Evolutionary conservation across 306 rosid genomes (phyloP), one percentile per base, ranked within the genome.

Genomic region (Prunus salicina): DNA sequence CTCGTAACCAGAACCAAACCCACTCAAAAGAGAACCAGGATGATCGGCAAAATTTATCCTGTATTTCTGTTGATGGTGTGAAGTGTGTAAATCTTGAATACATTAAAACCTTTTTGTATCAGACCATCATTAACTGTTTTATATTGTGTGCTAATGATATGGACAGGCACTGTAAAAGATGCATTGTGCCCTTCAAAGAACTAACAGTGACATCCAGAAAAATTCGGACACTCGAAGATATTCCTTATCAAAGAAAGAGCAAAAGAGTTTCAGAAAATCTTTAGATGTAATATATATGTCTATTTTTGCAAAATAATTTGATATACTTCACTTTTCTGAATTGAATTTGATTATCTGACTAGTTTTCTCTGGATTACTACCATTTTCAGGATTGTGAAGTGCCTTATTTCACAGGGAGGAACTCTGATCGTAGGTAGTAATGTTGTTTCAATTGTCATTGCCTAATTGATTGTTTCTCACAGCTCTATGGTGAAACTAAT

Each of bases 131-230:
- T 57, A 57, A 16, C 68, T 14, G 58, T 47, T 76, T 67, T 46
- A 27, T 60, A 67, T 51, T 63, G n/a, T 72, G 65, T 74, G 73
- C 52, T 77, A 45, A 66, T 62, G 46, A 63, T 14, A 43, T 79
- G 79, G 75, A 82, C 84, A 89, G 88, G 89, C 78, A 63, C 82
- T 84, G 81, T 63, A 62, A 76, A 90, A 89, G 87, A 90, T 90
- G 96, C 90, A 79, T 80, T 84, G 88, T 80, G 83, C 80, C 82
- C 83, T 78, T 85, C 84, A 71, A 78, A 74, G 82, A 77, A 73
- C 71, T 74, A 82, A 78, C 72, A 82, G 83, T 64, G 90, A 83
- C 75, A 64, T 79, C 75, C 82, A 69, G 45, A 79, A 85, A 81
- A 79, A 71, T 86, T 80, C 82, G 55, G 84, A 79, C 62, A 76